A percentile compares a stretch with the other conserved stretches of the same genome.
Conservation (phyloP, 768 basidiomycete genomes). For the Lactifluus volemus region DNA sequence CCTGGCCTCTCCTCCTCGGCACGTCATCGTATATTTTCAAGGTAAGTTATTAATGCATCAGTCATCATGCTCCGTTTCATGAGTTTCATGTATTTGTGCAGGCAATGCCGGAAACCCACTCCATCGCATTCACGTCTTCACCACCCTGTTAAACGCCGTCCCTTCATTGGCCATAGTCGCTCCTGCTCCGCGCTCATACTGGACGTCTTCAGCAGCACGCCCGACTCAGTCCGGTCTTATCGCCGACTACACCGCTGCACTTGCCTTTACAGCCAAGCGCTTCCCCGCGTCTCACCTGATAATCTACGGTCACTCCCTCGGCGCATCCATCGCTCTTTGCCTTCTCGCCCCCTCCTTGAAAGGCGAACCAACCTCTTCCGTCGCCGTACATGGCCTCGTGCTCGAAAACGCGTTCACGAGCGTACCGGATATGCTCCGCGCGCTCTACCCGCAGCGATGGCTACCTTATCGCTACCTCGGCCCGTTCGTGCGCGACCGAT, state of each 20-base stretch:
- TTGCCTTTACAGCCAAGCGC: slow-evolving; percentile 26
- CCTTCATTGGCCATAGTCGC: slow-evolving; percentile 27
- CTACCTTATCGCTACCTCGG: slow-evolving; percentile 43
- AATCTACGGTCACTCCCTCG: slow-evolving; percentile 42
- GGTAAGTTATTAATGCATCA: slow-evolving; percentile 21
- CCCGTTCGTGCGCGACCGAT: slow-evolving; percentile 35
- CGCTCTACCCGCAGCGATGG: slow-evolving; percentile 40
- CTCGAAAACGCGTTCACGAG: slow-evolving; percentile 45
- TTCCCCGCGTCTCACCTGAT: slow-evolving; percentile 31
- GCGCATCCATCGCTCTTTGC: slow-evolving; percentile 36
- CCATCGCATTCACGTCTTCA: slow-evolving; percentile 37
- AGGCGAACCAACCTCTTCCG: background rate
- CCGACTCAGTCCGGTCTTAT: slow-evolving; percentile 35
- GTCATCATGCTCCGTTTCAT: background rate
- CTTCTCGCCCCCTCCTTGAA: slow-evolving; percentile 26
- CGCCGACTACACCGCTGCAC: slow-evolving; percentile 32
- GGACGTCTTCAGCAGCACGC: slow-evolving; percentile 33
- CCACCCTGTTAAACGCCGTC: slow-evolving; percentile 24
- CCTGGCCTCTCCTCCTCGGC: slow-evolving; percentile 1
- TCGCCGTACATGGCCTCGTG: slow-evolving; percentile 30
- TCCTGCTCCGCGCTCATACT: slow-evolving; percentile 42
- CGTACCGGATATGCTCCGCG: slow-evolving; percentile 37
- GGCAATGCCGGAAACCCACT: slow-evolving; percentile 47
- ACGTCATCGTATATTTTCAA: slow-evolving; percentile 31
- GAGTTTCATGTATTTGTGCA: slow-evolving; percentile 6